Base-by-base conservation (phyloP, 441 rosid genomes). In the Raphanus hybrid region DNA sequence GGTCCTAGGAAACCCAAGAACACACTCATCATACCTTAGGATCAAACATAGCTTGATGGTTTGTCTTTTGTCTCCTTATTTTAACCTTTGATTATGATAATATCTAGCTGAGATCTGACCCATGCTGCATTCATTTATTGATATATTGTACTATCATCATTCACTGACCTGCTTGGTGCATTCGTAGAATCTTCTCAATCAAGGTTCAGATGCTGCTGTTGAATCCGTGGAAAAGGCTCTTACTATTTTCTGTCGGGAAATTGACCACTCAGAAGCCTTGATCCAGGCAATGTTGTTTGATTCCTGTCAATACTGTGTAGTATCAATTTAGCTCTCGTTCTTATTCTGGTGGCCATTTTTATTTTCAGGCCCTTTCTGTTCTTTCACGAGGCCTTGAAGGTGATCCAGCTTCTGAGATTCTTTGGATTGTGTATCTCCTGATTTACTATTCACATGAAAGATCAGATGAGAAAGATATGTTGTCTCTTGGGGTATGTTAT, bases 341-440 rank as follows among this genome's bases (percentile, higher is more conserved):
- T 39, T 64, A 73, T 79, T 74, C 48, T 76, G 43, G 69, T 71
- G 65, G 71, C 84, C 34, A 37, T 61, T 82, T 80, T 64, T 27
- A 1, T 27, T 80, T 83, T 77, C 88, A 96, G 99, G 93, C 96
- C 73, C 97, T 96, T 69, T 78, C 86, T 73, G 48, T 88, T 57
- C 87, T 96, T 50, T 89, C 97, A 78, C 86, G 93, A 68, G 91
- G 94, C 68, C 91, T 96, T 48, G 97, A 93, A 85, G 81, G 77
- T 83, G 89, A 90, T 80, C 91, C 88, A 35, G 69, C 89, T 64
- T 92, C 94, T 73, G 98, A 92, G 83, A 75, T 82, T 81, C 89
- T 90, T 78, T 96, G 99, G 99, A 87, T 85, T 39, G 81, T 85
- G 64, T 96, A 96, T 83, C 88, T 96, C 75, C 83, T 92, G 66